These are phyloP conservation scores for Citrus sinensis DNA, from an alignment of 345 rosid species.

Conservation along the genomic window DVS_A1.0 CM039169.1:25891001-25891500, in stretches of 20 bases:
- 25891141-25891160: constrained; percentile 81
- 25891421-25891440: neutral
- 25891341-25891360: neutral
- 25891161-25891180: constrained; percentile 70
- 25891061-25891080: no score
- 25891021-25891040: no score
- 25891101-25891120: constrained; percentile 51
- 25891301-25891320: constrained; percentile 97
- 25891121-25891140: constrained; percentile 90
- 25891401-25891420: neutral
- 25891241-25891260: constrained; percentile 46
- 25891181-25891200: constrained; percentile 3
- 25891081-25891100: no score
- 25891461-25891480: neutral
- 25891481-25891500: neutral
- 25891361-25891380: neutral
- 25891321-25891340: constrained; percentile 24
- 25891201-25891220: neutral
- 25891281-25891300: constrained; percentile 89
- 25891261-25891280: constrained; percentile 91
- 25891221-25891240: neutral
- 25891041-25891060: no score
- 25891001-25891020: no score
- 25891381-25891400: neutral
- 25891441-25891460: neutral